Conservation (phyloP, 1,284 basidiomycete species). For the Gymnopus androsaceus region DNA sequence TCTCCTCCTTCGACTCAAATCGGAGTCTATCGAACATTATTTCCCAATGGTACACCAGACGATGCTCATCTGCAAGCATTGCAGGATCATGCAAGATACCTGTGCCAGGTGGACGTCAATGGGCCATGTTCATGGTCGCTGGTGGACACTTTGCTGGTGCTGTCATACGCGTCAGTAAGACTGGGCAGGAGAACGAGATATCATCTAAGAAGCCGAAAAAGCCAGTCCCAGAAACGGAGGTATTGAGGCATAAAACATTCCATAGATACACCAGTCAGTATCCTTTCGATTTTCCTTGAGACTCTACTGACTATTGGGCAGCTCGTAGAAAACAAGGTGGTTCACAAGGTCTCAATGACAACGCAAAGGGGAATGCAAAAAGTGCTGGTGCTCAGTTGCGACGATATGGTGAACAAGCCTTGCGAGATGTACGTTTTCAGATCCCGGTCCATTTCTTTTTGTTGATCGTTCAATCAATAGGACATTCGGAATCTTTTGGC, state of each 20-base stretch:
- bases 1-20: constrained; percentile 84
- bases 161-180: constrained; percentile 70
- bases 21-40: constrained; percentile 82
- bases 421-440: constrained; percentile 72
- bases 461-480: constrained; percentile 40
- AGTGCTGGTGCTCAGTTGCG: constrained; percentile 94
- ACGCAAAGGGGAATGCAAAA: constrained; percentile 89
- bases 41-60: constrained; percentile 50
- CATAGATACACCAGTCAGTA: constrained; percentile 94
- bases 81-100: constrained; percentile 66
- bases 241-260: constrained; percentile 94
- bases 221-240: constrained; percentile 70
- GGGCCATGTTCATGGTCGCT: constrained; percentile 95
- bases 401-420: constrained; percentile 91
- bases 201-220: constrained; percentile 59
- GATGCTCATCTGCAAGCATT: constrained; percentile 58
- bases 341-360: constrained; percentile 90
- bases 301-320: constrained; percentile 31
- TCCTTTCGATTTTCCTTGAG: not conserved
- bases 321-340: constrained; percentile 98
- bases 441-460: not conserved
- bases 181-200: constrained; percentile 44
- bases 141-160: constrained; percentile 98
- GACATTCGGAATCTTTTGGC: constrained; percentile 82
- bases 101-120: constrained; percentile 69